These are phyloP conservation scores for Glaciozyma martinii DNA, from an alignment of 768 basidiomycete species.

Conservation along the genomic window DNA sequence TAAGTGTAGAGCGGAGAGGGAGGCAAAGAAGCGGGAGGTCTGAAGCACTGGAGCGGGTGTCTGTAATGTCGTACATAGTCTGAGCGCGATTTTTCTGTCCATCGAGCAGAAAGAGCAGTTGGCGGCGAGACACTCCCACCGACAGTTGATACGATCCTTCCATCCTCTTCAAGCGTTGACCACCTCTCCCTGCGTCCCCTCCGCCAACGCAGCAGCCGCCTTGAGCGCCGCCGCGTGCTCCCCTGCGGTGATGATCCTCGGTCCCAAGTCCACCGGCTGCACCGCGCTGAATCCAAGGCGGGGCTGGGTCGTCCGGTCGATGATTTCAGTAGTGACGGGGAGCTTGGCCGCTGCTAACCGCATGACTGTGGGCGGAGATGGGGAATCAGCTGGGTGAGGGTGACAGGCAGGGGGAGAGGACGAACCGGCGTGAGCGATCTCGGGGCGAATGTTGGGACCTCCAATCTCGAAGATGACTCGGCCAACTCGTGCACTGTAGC, in stretches of 20 bases:
- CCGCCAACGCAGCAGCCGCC: background rate
- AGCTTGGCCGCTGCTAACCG: constrained; percentile 80
- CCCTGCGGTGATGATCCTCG: constrained; percentile 15
- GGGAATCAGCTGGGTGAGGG: background rate
- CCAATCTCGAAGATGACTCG: constrained; percentile 92
- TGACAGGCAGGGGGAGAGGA: constrained; percentile 3
- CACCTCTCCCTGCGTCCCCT: background rate
- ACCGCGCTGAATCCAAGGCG: constrained; percentile 40
- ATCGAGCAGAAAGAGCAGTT: background rate
- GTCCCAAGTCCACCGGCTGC: background rate
- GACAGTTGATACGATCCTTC: no score
- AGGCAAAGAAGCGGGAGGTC: no score
- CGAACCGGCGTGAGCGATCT: constrained; percentile 82
- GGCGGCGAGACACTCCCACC: no score
- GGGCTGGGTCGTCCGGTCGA: constrained; percentile 58
- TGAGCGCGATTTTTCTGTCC: no score
- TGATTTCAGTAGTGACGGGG: constrained; percentile 80
- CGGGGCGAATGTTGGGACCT: constrained; percentile 77
- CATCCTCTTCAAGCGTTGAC: no score
- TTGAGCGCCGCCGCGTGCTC: background rate
- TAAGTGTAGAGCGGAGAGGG: no score
- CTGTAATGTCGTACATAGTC: no score
- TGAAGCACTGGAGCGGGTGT: no score
- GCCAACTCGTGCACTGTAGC: constrained; percentile 60
- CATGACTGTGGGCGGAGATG: constrained; percentile 51